These are phyloP conservation scores for Didymella glomerata DNA, from an alignment of 2,329 filamentous ascomycete species.

Conservation along the genomic window DNA sequence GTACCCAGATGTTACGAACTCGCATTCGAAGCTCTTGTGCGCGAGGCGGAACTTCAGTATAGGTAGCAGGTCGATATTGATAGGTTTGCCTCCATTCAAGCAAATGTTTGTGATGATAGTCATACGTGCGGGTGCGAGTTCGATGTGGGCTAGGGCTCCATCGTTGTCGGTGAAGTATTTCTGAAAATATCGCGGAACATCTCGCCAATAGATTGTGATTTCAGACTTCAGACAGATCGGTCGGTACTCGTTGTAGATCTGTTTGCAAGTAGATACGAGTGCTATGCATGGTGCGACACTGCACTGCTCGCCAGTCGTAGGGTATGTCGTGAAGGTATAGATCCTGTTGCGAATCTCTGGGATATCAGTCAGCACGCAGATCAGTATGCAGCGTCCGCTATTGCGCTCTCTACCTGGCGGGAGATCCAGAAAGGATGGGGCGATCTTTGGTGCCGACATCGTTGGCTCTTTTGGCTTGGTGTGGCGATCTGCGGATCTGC, in stretches of 20 bases:
- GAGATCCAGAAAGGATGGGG: not conserved
- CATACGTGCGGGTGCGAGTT: constrained; percentile 5
- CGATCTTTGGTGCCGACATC: not conserved
- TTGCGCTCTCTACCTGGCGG: not conserved
- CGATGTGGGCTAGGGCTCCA: not conserved
- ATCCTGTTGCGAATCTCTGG: constrained; percentile 12
- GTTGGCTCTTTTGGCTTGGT: not conserved
- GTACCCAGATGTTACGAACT: not conserved
- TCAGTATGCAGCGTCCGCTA: accelerated
- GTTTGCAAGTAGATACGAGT: constrained; percentile 3
- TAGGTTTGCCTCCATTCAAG: not conserved
- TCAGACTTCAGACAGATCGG: constrained; percentile 7
- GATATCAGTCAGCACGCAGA: not conserved
- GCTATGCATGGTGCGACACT: constrained; percentile 3
- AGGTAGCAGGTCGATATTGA: constrained; percentile 4
- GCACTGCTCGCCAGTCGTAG: not conserved
- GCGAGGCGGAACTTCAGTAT: constrained; percentile 4
- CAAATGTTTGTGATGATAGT: constrained; percentile 3
- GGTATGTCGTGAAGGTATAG: constrained; percentile 1
- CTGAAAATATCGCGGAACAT: constrained; percentile 2
- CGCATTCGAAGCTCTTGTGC: constrained; percentile 3
- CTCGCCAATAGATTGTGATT: constrained; percentile 10
- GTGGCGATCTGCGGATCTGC: not conserved
- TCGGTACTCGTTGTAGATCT: constrained; percentile 8
- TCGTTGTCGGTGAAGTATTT: constrained; percentile 5